These are phyloP conservation scores for Alternaria atra DNA, from an alignment of 2,329 filamentous ascomycete genomes.

Conservation along the genomic window DNA sequence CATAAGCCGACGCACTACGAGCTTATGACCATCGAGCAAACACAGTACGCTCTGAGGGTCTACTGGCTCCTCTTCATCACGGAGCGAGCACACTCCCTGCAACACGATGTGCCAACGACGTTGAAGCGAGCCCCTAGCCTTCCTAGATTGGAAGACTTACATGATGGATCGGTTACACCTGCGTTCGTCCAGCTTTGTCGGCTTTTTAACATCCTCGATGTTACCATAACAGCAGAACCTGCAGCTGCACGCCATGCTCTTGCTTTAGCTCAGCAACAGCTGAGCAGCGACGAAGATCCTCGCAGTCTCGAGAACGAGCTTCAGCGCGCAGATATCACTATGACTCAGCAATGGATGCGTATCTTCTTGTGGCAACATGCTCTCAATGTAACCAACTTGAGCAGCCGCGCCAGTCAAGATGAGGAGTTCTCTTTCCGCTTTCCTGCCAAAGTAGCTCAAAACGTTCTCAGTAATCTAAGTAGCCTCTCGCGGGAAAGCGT, in stretches of 20 bases:
- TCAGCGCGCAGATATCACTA: conserved; percentile 48
- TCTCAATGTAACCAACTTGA: conserved; percentile 45
- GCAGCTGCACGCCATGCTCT: conserved; percentile 40
- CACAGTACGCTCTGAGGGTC: conserved; percentile 42
- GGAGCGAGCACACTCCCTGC: conserved; percentile 47
- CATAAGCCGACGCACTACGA: conserved; percentile 40
- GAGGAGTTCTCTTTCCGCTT: conserved; percentile 50
- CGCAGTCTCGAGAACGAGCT: conserved; percentile 46
- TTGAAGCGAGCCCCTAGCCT: conserved; percentile 43
- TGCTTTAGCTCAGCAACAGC: conserved; percentile 43
- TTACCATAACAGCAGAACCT: conserved; percentile 47
- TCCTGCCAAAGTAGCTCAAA: conserved; percentile 47
- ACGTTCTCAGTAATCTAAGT: conserved; percentile 40
- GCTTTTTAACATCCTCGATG: conserved; percentile 46
- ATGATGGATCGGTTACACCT: conserved; percentile 44
- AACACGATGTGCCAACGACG: conserved; percentile 47
- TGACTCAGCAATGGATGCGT: conserved; percentile 52
- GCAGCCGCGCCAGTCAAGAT: conserved; percentile 34
- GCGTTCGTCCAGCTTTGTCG: conserved; percentile 48
- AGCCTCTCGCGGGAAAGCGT: conserved; percentile 44
- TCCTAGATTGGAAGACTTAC: conserved; percentile 38
- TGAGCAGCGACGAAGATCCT: conserved; percentile 40
- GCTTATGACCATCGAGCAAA: conserved; percentile 33
- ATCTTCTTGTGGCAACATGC: conserved; percentile 50
- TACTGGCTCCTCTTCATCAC: conserved; percentile 51